Evolutionary conservation across 305 asterid species (phyloP).

Genomic region (Fraxinus angustifolia): DNA sequence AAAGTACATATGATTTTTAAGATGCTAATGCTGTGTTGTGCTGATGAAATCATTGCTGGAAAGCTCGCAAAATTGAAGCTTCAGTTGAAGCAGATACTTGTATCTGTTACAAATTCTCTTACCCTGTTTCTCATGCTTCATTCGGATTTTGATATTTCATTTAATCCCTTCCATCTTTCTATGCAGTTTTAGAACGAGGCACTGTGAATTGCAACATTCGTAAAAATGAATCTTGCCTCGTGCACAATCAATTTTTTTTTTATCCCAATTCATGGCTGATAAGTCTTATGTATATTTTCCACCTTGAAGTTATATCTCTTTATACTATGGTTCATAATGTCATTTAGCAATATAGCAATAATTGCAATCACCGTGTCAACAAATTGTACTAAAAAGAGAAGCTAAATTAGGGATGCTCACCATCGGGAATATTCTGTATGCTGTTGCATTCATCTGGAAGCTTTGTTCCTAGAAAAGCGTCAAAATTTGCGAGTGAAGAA

Average conservation of each 20-base stretch:
- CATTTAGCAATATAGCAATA: not conserved
- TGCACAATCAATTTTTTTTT: slow-evolving; percentile 1
- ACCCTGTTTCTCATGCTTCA: not conserved
- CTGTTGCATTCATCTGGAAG: slow-evolving; percentile 12
- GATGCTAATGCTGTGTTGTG: not conserved
- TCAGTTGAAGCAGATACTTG: not conserved
- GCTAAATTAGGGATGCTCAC: slow-evolving; percentile 29
- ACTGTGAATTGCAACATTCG: not conserved
- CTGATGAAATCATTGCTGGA: not conserved
- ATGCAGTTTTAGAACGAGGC: slow-evolving; percentile 5
- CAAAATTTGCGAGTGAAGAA: slow-evolving; percentile 24
- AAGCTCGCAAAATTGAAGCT: not conserved
- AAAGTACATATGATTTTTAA: not conserved
- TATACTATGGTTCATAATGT: not conserved
- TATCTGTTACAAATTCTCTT: not conserved
- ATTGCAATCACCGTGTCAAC: not conserved
- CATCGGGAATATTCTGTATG: slow-evolving; percentile 11
- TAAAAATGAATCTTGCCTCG: not conserved
- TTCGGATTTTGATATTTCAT: not conserved
- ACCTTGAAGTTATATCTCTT: slow-evolving; percentile 8
- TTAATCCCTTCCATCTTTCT: slow-evolving; percentile 7
- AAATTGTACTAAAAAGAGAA: not conserved
- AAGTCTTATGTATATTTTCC: slow-evolving; percentile 3
- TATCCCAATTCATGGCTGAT: not conserved
- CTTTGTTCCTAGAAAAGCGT: slow-evolving; percentile 23